Conservation (phyloP, 1,284 basidiomycete genomes). For the Sanghuangporus baumii region DNA sequence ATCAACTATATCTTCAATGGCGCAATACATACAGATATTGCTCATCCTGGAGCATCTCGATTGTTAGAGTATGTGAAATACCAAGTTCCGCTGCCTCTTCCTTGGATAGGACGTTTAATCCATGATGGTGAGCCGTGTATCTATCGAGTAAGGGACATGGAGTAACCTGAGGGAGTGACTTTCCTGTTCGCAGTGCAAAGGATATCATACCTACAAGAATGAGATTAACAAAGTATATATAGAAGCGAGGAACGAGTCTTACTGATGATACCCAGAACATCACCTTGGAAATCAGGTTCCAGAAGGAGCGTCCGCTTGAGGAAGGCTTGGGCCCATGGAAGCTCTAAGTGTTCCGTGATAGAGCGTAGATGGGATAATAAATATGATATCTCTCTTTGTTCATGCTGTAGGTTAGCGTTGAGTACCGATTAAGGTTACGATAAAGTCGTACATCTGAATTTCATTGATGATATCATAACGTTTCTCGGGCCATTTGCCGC, state of each 20-base stretch:
- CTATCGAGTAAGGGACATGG: conserved; percentile 78
- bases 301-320: conserved; percentile 69
- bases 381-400: conserved; percentile 51
- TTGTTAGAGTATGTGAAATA: conserved; percentile 19
- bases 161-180: conserved; percentile 80
- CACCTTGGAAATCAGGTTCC: conserved; percentile 80
- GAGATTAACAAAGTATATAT: not conserved
- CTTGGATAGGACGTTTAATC: conserved; percentile 17
- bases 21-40: conserved; percentile 21
- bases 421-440: not conserved
- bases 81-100: conserved; percentile 17
- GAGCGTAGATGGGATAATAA: conserved; percentile 61
- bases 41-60: conserved; percentile 22
- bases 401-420: not conserved
- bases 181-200: conserved; percentile 67
- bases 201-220: conserved; percentile 53
- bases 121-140: conserved; percentile 31
- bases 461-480: conserved; percentile 63
- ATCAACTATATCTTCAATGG: not conserved
- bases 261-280: conserved; percentile 78
- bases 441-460: conserved; percentile 48
- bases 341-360: conserved; percentile 58
- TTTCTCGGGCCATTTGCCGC: conserved; percentile 63
- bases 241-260: conserved; percentile 21
- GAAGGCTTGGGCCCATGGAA: conserved; percentile 71